Conservation (phyloP, 2,329 filamentous ascomycete species). For the Talaromyces sp. region DNA sequence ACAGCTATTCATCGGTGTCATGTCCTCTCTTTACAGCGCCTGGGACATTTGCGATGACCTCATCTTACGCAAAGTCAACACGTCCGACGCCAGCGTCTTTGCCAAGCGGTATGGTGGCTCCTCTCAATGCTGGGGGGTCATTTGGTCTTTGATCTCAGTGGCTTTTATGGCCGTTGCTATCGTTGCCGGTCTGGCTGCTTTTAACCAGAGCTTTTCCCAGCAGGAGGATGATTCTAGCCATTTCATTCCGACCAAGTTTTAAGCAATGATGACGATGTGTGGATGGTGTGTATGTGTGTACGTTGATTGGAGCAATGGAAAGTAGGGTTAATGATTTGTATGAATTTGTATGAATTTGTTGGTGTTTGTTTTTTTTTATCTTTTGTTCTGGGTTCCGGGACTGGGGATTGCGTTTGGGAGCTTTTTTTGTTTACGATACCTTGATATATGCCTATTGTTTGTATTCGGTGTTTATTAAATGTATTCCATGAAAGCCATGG, state of each 20-base stretch:
- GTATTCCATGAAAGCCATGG: background rate
- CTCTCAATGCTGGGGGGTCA: constrained; percentile 73
- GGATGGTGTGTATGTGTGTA: no score
- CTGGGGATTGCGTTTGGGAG: background rate
- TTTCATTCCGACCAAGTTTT: constrained; percentile 48
- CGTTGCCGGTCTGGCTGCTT: constrained; percentile 70
- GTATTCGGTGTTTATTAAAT: background rate
- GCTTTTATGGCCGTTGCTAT: constrained; percentile 68
- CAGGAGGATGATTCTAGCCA: constrained; percentile 64
- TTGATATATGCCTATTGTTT: background rate
- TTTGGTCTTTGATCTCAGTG: constrained; percentile 70
- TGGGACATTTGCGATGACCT: constrained; percentile 85
- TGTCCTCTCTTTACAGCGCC: constrained; percentile 73
- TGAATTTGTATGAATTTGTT: background rate
- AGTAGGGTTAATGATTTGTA: background rate
- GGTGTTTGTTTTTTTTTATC: background rate
- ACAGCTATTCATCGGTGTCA: constrained; percentile 72
- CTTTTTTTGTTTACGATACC: background rate
- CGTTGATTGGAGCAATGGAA: background rate
- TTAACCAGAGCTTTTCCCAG: constrained; percentile 63
- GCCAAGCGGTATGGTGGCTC: constrained; percentile 72
- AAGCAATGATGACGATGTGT: background rate
- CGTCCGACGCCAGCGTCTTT: constrained; percentile 73
- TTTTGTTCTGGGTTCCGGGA: background rate
- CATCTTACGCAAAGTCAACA: constrained; percentile 74